Evolutionary conservation across 495 filamentous ascomycete species (phyloP).

Genomic region (Lindgomyces ingoldianus): DNA sequence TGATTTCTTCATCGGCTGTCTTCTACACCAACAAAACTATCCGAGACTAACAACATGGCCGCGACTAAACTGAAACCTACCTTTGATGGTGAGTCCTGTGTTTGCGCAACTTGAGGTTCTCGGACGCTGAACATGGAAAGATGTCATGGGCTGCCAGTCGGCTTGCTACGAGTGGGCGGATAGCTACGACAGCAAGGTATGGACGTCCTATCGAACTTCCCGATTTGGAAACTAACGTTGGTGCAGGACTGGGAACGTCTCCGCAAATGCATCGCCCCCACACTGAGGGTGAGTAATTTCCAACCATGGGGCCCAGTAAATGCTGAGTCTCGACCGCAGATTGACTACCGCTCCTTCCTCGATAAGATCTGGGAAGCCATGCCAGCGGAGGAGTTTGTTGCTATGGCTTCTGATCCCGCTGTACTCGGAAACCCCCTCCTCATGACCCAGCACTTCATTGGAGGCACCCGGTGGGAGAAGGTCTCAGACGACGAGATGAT

Average conservation of each 20-base stretch:
- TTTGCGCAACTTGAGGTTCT: too few species aligned
- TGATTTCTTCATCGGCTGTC: too few species aligned
- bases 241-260: slow-evolving; percentile 73
- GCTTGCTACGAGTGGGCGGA: slow-evolving; percentile 72
- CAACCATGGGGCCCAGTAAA: too few species aligned
- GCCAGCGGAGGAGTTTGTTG: slow-evolving; percentile 69
- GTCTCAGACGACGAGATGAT: slow-evolving; percentile 65
- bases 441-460: slow-evolving; percentile 77
- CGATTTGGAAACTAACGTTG: slow-evolving; percentile 6
- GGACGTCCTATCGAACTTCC: neutral
- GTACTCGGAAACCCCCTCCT: slow-evolving; percentile 72
- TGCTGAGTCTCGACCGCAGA: slow-evolving; percentile 31
- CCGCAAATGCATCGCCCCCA: slow-evolving; percentile 69
- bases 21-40: too few species aligned
- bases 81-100: slow-evolving; percentile 39
- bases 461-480: slow-evolving; percentile 70
- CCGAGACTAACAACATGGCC: slow-evolving; percentile 24
- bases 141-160: slow-evolving; percentile 45
- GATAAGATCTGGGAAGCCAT: slow-evolving; percentile 71
- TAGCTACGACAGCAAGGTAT: slow-evolving; percentile 71
- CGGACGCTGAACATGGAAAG: slow-evolving; percentile 29
- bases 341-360: slow-evolving; percentile 77
- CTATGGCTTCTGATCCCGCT: slow-evolving; percentile 64
- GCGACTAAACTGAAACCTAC: slow-evolving; percentile 18
- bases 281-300: slow-evolving; percentile 56